Conservation (phyloP, 2,329 filamentous ascomycete species). For the Penicillium polonicum region DNA sequence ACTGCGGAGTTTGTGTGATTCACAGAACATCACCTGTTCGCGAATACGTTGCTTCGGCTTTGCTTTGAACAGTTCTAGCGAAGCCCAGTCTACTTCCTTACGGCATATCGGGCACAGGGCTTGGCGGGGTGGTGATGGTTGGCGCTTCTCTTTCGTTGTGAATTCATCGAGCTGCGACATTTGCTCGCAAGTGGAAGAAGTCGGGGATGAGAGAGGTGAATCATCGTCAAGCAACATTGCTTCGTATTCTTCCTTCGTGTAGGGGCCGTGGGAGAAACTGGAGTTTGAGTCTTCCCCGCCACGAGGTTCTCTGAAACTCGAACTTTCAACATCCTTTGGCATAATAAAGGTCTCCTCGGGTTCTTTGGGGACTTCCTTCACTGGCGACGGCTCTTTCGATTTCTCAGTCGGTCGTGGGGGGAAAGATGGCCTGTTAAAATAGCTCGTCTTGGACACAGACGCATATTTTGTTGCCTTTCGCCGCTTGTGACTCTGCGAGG, state of each 20-base stretch:
- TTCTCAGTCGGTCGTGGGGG: background rate
- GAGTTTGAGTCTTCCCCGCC: constrained; percentile 20
- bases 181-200: constrained; percentile 21
- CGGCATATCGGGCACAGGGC: constrained; percentile 67
- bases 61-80: constrained; percentile 54
- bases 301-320: constrained; percentile 6
- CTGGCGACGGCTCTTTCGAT: background rate
- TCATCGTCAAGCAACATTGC: constrained; percentile 25
- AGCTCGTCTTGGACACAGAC: constrained; percentile 16
- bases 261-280: constrained; percentile 30
- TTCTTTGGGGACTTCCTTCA: background rate
- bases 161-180: constrained; percentile 16
- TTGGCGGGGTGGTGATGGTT: constrained; percentile 9
- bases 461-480: constrained; percentile 18
- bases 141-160: constrained; percentile 5
- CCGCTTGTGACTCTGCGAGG: constrained; percentile 17
- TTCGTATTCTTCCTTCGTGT: constrained; percentile 20
- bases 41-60: constrained; percentile 36
- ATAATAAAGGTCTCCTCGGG: constrained; percentile 26
- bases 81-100: constrained; percentile 54
- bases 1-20: constrained; percentile 57
- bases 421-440: constrained; percentile 9
- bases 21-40: constrained; percentile 57
- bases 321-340: constrained; percentile 24
- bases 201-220: constrained; percentile 31